Percentiles rank a stretch among this genome's conserved stretches.
Conservation (phyloP, 768 basidiomycete genomes). For the Auriscalpium orientale region DNA sequence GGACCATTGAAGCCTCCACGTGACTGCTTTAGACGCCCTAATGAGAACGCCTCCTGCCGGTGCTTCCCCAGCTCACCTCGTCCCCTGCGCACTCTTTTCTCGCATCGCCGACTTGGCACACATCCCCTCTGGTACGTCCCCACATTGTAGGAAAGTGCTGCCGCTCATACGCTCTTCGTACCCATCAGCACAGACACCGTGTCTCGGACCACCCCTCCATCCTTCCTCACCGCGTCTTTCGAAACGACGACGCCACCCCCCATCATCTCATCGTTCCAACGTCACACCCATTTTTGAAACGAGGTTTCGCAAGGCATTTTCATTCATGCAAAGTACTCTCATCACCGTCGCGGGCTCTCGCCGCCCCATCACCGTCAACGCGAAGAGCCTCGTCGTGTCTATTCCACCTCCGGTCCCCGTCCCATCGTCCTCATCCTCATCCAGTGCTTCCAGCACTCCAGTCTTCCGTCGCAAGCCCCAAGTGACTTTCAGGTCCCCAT, state of each 20-base stretch:
- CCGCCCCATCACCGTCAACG: conserved; percentile 13
- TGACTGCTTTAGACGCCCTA: no score
- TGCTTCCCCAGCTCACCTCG: no score
- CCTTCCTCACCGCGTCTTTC: not conserved
- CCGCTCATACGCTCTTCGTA: no score
- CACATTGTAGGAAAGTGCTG: no score
- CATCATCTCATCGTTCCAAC: not conserved
- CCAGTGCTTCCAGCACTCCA: conserved; percentile 2
- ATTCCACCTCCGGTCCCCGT: conserved; percentile 5
- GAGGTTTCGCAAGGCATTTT: not conserved
- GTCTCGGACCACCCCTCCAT: no score
- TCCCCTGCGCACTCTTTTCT: no score
- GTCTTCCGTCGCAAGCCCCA: conserved; percentile 13
- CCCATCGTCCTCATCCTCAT: conserved; percentile 4
- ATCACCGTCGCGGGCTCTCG: conserved; percentile 15
- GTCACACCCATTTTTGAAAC: not conserved
- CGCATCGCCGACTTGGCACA: no score
- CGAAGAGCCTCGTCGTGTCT: conserved; percentile 10
- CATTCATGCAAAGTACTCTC: conserved; percentile 7
- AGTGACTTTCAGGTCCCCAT: conserved; percentile 14
- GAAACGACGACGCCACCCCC: not conserved
- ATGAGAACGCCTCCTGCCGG: no score
- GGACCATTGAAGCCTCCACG: no score
- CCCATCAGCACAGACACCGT: no score
- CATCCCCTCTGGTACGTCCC: no score